Conservation (phyloP, 192 early-diverging fungal genomes). For the Coemansia sp. region DNA sequence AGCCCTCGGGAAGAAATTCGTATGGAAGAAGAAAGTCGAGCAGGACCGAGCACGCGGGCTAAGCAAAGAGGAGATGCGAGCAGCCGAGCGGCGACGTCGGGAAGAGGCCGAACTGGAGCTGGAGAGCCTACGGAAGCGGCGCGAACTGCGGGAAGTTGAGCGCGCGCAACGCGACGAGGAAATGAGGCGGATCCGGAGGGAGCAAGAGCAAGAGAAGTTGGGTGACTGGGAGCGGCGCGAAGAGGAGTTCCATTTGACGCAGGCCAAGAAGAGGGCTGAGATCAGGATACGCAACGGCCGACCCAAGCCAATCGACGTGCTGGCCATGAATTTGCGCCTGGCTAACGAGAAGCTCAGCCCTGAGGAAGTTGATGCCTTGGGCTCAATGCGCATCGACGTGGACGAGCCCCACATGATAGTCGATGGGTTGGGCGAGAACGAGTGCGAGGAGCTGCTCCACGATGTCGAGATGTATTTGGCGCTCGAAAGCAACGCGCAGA, state of each 20-base stretch:
- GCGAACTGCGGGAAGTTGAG: slow-evolving; percentile 82
- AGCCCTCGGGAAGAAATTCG: slow-evolving; percentile 81
- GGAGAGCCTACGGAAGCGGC: slow-evolving; percentile 74
- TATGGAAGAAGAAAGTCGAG: slow-evolving; percentile 93
- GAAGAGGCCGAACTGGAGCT: slow-evolving; percentile 74
- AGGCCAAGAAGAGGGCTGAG: slow-evolving; percentile 88
- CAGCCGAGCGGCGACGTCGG: slow-evolving; percentile 56
- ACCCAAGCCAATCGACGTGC: slow-evolving; percentile 88
- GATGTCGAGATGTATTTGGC: slow-evolving; percentile 88
- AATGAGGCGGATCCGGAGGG: slow-evolving; percentile 68
- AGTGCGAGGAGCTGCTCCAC: slow-evolving; percentile 75
- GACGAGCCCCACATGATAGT: slow-evolving; percentile 85
- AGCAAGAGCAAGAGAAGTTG: slow-evolving; percentile 80
- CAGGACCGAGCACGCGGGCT: slow-evolving; percentile 72
- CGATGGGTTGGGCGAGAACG: slow-evolving; percentile 61
- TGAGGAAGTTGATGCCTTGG: slow-evolving; percentile 63
- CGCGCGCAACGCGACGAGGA: slow-evolving; percentile 80
- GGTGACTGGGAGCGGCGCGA: slow-evolving; percentile 97
- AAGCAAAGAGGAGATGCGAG: slow-evolving; percentile 56
- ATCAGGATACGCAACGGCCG: slow-evolving; percentile 86
- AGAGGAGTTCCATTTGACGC: slow-evolving; percentile 89
- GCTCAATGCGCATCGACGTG: slow-evolving; percentile 65
- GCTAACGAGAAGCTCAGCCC: slow-evolving; percentile 70
- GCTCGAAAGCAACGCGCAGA: slow-evolving; percentile 75
- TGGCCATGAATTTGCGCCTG: slow-evolving; percentile 86